Percentiles rank a stretch among this genome's conserved stretches.
Conservation (phyloP, 176 grass and related monocot genomes). For the Thinopyrum elongatum region DNA sequence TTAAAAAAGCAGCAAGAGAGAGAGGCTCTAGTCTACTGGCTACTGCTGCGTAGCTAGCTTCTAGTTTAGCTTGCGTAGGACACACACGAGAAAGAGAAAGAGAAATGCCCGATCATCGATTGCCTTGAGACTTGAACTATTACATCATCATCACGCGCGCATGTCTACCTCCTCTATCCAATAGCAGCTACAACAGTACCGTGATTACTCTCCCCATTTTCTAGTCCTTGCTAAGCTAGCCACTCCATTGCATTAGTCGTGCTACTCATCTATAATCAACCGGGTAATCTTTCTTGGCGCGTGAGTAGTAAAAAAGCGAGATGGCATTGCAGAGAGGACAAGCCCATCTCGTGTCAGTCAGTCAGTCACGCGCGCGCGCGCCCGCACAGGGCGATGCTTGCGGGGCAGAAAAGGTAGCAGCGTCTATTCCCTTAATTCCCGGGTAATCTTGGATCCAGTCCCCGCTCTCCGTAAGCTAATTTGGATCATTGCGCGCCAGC, state of each 20-base stretch:
- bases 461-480: neutral
- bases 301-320: too few relatives aligned
- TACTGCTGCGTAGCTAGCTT: neutral
- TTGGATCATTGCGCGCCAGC: neutral
- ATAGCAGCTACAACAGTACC: too few relatives aligned
- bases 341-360: too few relatives aligned
- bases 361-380: too few relatives aligned
- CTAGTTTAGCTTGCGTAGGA: slow-evolving; percentile 14
- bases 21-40: neutral
- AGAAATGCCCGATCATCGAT: neutral
- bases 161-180: neutral
- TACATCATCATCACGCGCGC: slow-evolving; percentile 29
- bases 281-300: neutral
- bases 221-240: neutral
- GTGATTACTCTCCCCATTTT: neutral
- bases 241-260: neutral
- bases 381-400: too few relatives aligned
- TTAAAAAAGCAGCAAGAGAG: neutral
- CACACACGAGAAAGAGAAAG: neutral
- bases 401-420: neutral
- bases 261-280: neutral
- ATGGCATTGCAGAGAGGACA: too few relatives aligned
- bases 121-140: slow-evolving; percentile 35
- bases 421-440: slow-evolving; percentile 26
- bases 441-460: neutral